Evolutionary conservation across 345 rosid species (phyloP).

Genomic region (Linum trigynum): DNA sequence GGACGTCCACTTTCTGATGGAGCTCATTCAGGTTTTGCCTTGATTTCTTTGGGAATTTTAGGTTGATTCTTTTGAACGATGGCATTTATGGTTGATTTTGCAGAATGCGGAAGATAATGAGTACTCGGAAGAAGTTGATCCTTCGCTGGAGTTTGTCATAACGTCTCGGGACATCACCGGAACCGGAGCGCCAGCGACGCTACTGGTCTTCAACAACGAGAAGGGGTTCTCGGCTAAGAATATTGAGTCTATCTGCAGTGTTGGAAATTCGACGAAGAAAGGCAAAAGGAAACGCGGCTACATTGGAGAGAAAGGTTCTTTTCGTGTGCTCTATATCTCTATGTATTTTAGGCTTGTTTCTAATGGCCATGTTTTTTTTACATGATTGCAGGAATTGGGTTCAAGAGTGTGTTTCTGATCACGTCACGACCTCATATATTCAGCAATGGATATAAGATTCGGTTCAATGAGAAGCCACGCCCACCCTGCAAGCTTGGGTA

Average conservation of each 20-base stretch:
- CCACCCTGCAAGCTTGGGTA: conserved; percentile 52
- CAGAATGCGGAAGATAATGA: conserved; percentile 80
- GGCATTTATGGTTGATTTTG: background rate
- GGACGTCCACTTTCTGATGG: conserved; percentile 70
- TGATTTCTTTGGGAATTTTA: background rate
- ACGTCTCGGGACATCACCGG: conserved; percentile 61
- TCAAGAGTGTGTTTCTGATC: conserved; percentile 61
- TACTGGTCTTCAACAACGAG: conserved; percentile 61
- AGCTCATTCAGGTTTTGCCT: conserved; percentile 46
- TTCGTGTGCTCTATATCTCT: background rate
- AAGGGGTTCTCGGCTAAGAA: conserved; percentile 49
- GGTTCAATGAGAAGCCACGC: conserved; percentile 58
- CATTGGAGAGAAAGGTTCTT: conserved; percentile 72
- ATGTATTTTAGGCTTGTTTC: background rate
- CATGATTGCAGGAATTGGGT: conserved; percentile 46
- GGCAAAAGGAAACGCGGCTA: conserved; percentile 52
- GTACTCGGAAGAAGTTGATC: conserved; percentile 48
- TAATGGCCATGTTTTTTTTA: background rate
- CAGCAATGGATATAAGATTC: conserved; percentile 62
- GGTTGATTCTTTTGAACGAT: background rate
- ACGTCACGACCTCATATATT: conserved; percentile 47
- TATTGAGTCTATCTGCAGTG: conserved; percentile 57
- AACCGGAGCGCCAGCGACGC: conserved; percentile 57
- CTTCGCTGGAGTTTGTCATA: conserved; percentile 62
- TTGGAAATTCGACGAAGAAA: conserved; percentile 64